Base-by-base conservation (phyloP, 2,329 filamentous ascomycete genomes). In the Pleomassaria siparia region DNA sequence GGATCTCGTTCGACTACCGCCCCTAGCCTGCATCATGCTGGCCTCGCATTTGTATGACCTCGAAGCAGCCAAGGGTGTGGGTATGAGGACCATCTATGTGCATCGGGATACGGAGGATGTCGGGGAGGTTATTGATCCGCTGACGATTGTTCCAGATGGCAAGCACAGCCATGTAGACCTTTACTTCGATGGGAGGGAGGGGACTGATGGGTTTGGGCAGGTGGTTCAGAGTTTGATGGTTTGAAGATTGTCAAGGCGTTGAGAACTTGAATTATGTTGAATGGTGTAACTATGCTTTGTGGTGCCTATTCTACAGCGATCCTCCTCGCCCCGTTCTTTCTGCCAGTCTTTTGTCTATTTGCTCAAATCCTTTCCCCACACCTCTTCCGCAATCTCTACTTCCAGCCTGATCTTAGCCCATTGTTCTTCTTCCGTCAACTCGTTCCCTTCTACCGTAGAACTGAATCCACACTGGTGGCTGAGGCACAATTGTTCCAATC, bases 381-480 rank as follows among this genome's bases (percentile, higher is more conserved):
- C 69, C 63, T 79, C 64, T 71, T 80, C 81, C 2, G 80, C 80
- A 61, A 83, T 81, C 58, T 81, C 78, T 1, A 80, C 76, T 66
- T 80, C 73, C 16, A 80, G 63, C 46, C 74, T 67, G 7, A 82
- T 67, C 74, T 83, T 83, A 2, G 74, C 78, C 80, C 79, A 82
- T 64, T 82, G 79, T 71, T 82, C 73, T 49, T 81, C 78, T 63
- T 80, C 76, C 10, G 67, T 76, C 54, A 83, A 67, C 50, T 80
- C 75, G 51, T 82, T 81, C 29, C 80, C 80, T 67, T 83, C 80
- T 46, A 75, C 74, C 5, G 79, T 82, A n/a, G 74, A 77, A 57
- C 73, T 77, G 60, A 82, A 82, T 3, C 80, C 80, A 57, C 80
- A 83, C 69, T 83, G 80, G 58, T 82, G 80, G 54, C 76, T 79